Evolutionary conservation across 768 basidiomycete genomes (phyloP).

Genomic region (Leccinum rimulosum): DNA sequence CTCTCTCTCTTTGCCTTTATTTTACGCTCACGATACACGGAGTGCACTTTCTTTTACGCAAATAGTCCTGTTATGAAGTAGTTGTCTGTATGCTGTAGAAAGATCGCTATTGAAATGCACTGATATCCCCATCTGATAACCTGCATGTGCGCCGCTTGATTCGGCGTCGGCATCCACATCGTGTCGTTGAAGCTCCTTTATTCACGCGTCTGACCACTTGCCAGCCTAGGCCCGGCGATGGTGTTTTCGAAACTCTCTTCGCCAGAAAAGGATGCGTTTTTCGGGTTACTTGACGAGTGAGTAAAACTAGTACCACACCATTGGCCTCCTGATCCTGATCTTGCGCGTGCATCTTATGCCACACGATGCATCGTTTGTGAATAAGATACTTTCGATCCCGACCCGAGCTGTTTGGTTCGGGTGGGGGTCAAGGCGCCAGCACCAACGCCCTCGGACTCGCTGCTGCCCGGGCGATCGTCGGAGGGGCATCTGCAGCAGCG

Average conservation of each 20-base stretch:
- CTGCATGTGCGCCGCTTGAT: not conserved
- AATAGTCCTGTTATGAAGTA: conserved; percentile 25
- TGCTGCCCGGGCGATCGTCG: not conserved
- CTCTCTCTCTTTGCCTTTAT: conserved; percentile 3
- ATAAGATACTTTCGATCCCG: conserved; percentile 73
- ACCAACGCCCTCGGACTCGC: conserved; percentile 9
- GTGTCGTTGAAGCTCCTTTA: not conserved
- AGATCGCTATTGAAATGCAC: conserved; percentile 13
- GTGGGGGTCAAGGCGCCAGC: conserved; percentile 12
- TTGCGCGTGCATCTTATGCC: not conserved
- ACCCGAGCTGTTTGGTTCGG: conserved; percentile 55
- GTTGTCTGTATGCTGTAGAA: conserved; percentile 35
- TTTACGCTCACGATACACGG: conserved; percentile 17
- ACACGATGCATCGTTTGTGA: not conserved
- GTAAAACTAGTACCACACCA: not conserved
- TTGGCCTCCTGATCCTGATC: not conserved
- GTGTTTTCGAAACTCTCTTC: conserved; percentile 65
- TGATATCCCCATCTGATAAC: conserved; percentile 5
- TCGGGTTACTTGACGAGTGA: conserved; percentile 78
- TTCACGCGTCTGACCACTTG: not conserved
- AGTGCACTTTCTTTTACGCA: conserved; percentile 17
- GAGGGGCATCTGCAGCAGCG: too few relatives aligned
- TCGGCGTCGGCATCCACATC: not conserved
- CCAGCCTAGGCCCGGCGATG: conserved; percentile 38
- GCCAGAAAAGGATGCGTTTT: conserved; percentile 80